Evolutionary conservation across 164 flowering plant genomes (phyloP).

Genomic region (Stephania japonica): DNA sequence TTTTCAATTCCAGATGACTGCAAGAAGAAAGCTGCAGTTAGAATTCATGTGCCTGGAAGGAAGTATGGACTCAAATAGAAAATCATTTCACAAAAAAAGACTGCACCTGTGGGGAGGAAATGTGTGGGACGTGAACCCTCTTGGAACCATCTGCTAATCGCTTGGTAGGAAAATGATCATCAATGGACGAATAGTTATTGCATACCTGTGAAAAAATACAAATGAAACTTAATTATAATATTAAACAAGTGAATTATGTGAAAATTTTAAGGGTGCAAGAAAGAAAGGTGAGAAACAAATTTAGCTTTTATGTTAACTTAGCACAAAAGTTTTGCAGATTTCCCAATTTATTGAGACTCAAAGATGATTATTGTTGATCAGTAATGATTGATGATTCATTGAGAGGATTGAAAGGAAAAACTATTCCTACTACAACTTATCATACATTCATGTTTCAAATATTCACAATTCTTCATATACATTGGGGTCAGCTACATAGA

Average conservation of each 20-base stretch:
- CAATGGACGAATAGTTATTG: conserved; percentile 23
- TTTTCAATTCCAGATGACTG: conserved; percentile 4
- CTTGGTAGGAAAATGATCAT: conserved; percentile 42
- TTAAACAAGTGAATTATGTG: background rate
- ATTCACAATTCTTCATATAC: background rate
- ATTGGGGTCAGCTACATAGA: too few species aligned
- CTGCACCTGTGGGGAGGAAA: conserved; percentile 40
- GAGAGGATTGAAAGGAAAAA: background rate
- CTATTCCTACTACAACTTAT: background rate
- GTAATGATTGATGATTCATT: background rate
- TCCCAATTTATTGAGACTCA: background rate
- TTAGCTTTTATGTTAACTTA: background rate
- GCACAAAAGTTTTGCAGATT: background rate
- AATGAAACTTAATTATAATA: background rate
- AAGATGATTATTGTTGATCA: background rate
- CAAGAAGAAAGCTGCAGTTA: background rate
- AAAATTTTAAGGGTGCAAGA: background rate
- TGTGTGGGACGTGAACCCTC: conserved; percentile 62
- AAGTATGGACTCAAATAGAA: background rate
- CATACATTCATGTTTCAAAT: background rate
- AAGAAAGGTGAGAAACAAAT: background rate
- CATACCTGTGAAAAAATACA: conserved; percentile 35
- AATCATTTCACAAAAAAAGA: background rate
- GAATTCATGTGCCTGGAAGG: background rate
- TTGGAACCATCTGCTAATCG: conserved; percentile 85